These are phyloP conservation scores for Chrysosporium keratinophilum DNA, from an alignment of 2,329 filamentous ascomycete species.

Conservation along the genomic window DNA sequence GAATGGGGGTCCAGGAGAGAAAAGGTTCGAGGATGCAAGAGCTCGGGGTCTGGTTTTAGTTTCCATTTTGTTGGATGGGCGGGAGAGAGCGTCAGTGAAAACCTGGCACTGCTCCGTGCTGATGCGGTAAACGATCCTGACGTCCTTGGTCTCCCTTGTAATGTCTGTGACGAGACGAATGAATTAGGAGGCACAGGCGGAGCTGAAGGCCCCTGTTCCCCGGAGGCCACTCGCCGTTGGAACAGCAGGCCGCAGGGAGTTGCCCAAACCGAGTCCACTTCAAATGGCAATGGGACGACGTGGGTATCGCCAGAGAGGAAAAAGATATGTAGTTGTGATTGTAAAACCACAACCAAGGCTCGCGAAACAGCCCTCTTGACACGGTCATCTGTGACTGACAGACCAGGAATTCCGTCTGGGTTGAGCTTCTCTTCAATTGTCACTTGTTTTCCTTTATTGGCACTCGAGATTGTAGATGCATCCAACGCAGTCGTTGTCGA, in stretches of 20 bases:
- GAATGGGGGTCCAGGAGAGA: conserved; percentile 76
- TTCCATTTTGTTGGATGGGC: conserved; percentile 48
- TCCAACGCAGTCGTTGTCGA: neutral
- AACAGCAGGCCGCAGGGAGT: conserved; percentile 75
- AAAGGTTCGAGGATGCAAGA: conserved; percentile 55
- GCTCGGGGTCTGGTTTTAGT: conserved; percentile 46
- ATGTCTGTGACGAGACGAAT: conserved; percentile 60
- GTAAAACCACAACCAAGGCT: conserved; percentile 81
- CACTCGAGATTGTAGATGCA: conserved; percentile 2
- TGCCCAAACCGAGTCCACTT: conserved; percentile 77
- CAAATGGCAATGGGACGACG: conserved; percentile 86
- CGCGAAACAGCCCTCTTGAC: conserved; percentile 32
- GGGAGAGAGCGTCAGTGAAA: conserved; percentile 41
- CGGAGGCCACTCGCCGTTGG: conserved; percentile 57
- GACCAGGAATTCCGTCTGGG: conserved; percentile 9
- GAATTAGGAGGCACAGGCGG: conserved; percentile 65
- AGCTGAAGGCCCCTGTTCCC: conserved; percentile 19
- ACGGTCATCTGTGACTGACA: conserved; percentile 29
- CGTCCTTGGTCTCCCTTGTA: conserved; percentile 26
- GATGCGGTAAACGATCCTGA: conserved; percentile 29
- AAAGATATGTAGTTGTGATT: conserved; percentile 86
- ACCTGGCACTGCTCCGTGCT: conserved; percentile 33
- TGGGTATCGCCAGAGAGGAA: conserved; percentile 81
- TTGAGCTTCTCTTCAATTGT: conserved; percentile 12
- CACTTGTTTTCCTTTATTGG: conserved; percentile 14